Evolutionary conservation across 1,284 basidiomycete genomes (phyloP), one percentile per base, ranked within the genome.

Genomic region (Stygiomarasmius scandens): DNA sequence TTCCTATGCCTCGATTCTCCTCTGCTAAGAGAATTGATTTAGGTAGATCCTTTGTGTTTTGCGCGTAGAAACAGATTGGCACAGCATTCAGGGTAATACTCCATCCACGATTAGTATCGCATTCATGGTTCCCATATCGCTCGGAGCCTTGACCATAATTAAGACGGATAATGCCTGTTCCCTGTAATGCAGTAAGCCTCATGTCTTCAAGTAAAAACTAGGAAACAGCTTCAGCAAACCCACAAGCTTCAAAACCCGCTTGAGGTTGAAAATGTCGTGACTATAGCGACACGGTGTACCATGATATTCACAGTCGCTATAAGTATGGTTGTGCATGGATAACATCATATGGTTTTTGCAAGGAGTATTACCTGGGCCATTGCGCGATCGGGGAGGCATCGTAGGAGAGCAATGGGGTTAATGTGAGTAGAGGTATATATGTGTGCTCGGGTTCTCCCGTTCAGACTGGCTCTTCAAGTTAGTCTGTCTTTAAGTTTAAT

Each of bases 11-110:
- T 3, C 12, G 25, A 19, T 14, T 49, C 8, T 23, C 2, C 25
- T 49, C 48, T 8, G 48, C 48, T 9, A 49, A 32, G n/a, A 49
- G 48, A n/a, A 49, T 49, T 10, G 48, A 27, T 19, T 49, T 49
- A 24, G 48, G 48, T 22, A 49, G 11, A 12, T 49, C 12, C 1
- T 4, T 23, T 8, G 4, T 32, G 1, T 29, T 32, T 10, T 27
- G 25, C 9, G 24, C 48, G 19, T 22, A 5, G 14, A 12, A 29
- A 19, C 38, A 41, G 8, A 49, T 9, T 14, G 3, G n/a, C 11
- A 14, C n/a, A 14, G 27, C 25, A 49, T 49, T 16, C 8, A 49
- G 16, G 1, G 8, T 32, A 12, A 49, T 29, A 16, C 29, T 25
- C 48, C 48, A 49, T 29, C 48, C 48, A 20, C 11, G 4, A 1